These are phyloP conservation scores for Multifurca ochricompacta DNA, from an alignment of 768 basidiomycete genomes.

Conservation along the genomic window DNA sequence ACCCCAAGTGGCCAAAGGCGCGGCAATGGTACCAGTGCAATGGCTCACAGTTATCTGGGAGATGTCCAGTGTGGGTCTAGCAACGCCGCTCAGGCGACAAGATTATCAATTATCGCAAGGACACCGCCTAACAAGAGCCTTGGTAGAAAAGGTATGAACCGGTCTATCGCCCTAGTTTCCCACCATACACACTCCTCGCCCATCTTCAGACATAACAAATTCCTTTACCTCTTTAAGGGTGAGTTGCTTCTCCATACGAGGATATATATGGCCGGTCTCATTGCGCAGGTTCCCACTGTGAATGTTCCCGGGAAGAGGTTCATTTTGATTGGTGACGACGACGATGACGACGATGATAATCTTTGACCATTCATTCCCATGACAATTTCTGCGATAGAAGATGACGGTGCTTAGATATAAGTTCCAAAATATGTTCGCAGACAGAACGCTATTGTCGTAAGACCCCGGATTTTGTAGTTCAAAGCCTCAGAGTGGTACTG, in stretches of 20 bases:
- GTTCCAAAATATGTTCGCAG: not conserved
- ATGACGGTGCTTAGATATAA: not conserved
- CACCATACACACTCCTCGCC: not conserved
- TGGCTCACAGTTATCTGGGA: not conserved
- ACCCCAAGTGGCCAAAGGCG: not conserved
- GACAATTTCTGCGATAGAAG: not conserved
- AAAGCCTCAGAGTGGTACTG: not conserved
- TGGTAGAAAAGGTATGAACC: not conserved
- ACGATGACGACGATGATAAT: constrained; percentile 23
- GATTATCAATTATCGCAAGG: not conserved
- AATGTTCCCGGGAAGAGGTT: constrained; percentile 25
- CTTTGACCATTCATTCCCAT: constrained; percentile 11
- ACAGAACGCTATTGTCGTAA: not conserved
- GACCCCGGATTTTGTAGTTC: not conserved
- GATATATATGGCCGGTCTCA: not conserved
- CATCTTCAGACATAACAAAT: not conserved
- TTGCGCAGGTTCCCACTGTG: constrained; percentile 6
- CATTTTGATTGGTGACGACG: constrained; percentile 26
- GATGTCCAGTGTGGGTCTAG: not conserved
- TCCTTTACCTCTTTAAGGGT: not conserved
- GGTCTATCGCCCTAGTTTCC: not conserved
- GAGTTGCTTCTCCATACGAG: constrained; percentile 1
- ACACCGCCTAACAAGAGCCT: not conserved
- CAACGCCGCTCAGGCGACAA: not conserved
- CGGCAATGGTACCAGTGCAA: not conserved